phyloP scores from a whole-genome alignment of 2,329 filamentous ascomycete species.

The Dactylonectria estremocensis region DNA sequence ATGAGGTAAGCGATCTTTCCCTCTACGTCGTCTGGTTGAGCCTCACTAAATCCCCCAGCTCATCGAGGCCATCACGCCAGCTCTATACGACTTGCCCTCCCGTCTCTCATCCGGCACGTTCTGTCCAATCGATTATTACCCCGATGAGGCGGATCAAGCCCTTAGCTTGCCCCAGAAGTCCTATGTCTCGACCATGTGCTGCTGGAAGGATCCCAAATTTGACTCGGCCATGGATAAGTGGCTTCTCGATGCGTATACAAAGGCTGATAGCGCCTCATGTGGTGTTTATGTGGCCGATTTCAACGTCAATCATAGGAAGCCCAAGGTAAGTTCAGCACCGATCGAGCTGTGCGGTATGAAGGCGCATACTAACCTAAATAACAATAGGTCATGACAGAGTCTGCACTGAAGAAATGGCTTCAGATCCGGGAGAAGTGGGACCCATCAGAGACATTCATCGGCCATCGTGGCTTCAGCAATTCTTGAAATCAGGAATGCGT shows the following conservation, averaged over 20 bases:
- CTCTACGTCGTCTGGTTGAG: not conserved
- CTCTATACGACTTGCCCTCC: constrained; percentile 17
- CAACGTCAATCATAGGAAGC: constrained; percentile 8
- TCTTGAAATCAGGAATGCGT: not conserved
- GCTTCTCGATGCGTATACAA: constrained; percentile 19
- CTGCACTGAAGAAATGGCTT: no score
- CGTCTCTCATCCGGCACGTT: constrained; percentile 20
- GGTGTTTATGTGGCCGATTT: constrained; percentile 19
- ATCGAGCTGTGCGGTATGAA: no score
- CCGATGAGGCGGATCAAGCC: constrained; percentile 16
- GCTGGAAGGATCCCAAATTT: constrained; percentile 26
- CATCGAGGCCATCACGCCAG: constrained; percentile 18
- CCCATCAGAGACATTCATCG: constrained; percentile 15
- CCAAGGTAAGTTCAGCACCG: constrained; percentile 9
- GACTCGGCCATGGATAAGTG: constrained; percentile 12
- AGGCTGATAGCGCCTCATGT: not conserved
- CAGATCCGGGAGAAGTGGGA: not conserved
- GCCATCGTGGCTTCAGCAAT: constrained; percentile 19
- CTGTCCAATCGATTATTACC: constrained; percentile 14
- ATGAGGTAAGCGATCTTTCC: constrained; percentile 6
- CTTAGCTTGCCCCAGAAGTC: constrained; percentile 27
- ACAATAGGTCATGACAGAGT: constrained; percentile 7
- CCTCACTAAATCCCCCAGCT: constrained; percentile 2
- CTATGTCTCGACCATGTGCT: constrained; percentile 27
- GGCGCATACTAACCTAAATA: not conserved